Base-by-base conservation (phyloP, 139 green algal species). In the Tetraselmis striata region DNA sequence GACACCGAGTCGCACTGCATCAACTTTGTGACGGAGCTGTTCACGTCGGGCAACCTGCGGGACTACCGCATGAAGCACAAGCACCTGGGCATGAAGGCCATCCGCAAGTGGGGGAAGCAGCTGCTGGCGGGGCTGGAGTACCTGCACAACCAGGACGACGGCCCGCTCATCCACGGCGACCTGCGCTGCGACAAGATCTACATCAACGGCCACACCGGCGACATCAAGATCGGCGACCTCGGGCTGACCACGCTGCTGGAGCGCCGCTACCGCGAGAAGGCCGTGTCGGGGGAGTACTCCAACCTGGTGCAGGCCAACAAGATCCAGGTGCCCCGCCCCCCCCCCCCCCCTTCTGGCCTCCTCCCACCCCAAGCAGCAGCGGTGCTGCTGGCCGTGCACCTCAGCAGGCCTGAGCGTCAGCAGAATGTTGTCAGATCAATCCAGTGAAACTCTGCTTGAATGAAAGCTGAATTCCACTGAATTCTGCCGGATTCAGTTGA, bases 151-250 rank as follows among this genome's bases (percentile, higher is more conserved):
- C 94, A 95, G 81, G 82, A 91, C 23, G 95, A 96, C 0, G 45
- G 45, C 45, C 93, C 96, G 1, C 90, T 99, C 59, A 94, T 98
- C 32, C 97, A 99, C 86, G 93, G 96, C 0, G 97, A 99, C 85
- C 87, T 99, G 58, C 94, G 97, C 78, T 98, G 95, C 77, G 95
- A 98, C 78, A 97, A 97, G 86, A 95, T 98, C 77, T 97, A 97
- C 84, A 94, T 97, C 83, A 97, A 97, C 86, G 94, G 94, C 18
- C 91, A 97, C 90, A 93, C 85, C 77, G 95, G 93, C 0, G 94
- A 97, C 83, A 96, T 98, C 85, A 98, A 98, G 86, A 98, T 98
- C 82, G 95, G 95, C 0, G 95, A 98, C 87, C 83, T 98, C 31
- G 95, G 95, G 26, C 82, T 98, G 59, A 90, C 91, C 0, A 96